Evolutionary conservation across 2,329 filamentous ascomycete genomes (phyloP).

Genomic region (Graphilbum sp.): DNA sequence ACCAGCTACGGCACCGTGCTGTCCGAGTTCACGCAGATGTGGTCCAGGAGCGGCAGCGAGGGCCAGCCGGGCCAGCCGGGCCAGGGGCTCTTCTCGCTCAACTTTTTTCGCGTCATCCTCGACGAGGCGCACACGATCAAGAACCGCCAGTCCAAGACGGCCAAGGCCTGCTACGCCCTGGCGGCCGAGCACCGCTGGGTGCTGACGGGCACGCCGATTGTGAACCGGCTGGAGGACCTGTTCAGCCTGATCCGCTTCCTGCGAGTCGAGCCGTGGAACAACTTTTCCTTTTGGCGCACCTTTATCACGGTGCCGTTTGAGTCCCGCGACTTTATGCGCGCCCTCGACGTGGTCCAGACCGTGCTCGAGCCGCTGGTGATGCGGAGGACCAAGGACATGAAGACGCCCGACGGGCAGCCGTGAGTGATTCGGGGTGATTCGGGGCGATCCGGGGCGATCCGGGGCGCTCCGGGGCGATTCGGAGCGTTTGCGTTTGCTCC

Average conservation of each 20-base stretch:
- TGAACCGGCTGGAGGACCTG: conserved; percentile 86
- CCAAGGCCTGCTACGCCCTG: conserved; percentile 86
- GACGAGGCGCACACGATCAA: conserved; percentile 96
- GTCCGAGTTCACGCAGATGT: conserved; percentile 71
- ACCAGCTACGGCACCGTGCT: conserved; percentile 88
- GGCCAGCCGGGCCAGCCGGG: conserved; percentile 43
- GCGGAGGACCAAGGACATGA: conserved; percentile 94
- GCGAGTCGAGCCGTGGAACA: conserved; percentile 92
- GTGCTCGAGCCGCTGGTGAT: conserved; percentile 92
- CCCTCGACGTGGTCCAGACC: conserved; percentile 91
- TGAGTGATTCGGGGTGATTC: no score
- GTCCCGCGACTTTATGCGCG: conserved; percentile 82
- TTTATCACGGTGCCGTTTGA: conserved; percentile 98
- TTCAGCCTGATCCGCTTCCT: conserved; percentile 89
- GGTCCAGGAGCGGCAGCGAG: conserved; percentile 43
- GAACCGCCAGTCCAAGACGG: conserved; percentile 76
- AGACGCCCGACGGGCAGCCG: conserved; percentile 61
- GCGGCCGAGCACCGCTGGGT: conserved; percentile 78
- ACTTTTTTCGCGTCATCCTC: conserved; percentile 88
- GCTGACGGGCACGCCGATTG: conserved; percentile 87
- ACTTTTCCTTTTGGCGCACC: conserved; percentile 98
- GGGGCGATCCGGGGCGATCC: no score
- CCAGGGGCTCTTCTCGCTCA: conserved; percentile 71
- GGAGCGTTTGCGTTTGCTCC: no score
- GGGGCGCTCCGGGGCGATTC: no score